Percentiles rank a stretch among this genome's conserved stretches.
Conservation (phyloP, 1,284 basidiomycete species). For the Leucocoprinus gongylophorus region DNA sequence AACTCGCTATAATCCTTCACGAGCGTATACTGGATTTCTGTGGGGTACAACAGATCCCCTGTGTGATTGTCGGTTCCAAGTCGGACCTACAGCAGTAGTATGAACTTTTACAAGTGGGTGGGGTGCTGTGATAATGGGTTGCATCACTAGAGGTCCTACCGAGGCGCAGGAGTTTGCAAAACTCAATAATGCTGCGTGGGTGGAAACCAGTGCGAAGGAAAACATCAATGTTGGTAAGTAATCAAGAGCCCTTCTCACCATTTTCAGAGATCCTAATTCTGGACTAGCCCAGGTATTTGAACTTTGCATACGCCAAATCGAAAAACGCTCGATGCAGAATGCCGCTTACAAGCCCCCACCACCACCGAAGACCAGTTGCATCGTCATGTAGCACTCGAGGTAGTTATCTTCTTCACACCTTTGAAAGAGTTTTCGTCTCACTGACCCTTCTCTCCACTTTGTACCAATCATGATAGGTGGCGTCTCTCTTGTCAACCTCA, state of each 20-base stretch:
- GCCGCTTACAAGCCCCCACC: slow-evolving; percentile 9
- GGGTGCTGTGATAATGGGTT: neutral
- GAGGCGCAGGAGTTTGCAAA: slow-evolving; percentile 77
- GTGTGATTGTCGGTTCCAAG: slow-evolving; percentile 96
- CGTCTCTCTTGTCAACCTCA: neutral
- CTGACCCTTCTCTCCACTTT: neutral
- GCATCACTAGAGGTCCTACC: slow-evolving; percentile 33
- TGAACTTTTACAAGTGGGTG: slow-evolving; percentile 17
- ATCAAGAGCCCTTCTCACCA: slow-evolving; percentile 1
- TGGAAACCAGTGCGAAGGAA: slow-evolving; percentile 85
- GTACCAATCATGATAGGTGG: neutral
- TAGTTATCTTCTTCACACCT: neutral
- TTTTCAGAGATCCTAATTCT: slow-evolving; percentile 6
- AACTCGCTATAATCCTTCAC: slow-evolving; percentile 88
- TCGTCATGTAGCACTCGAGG: slow-evolving; percentile 11
- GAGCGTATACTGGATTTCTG: slow-evolving; percentile 97
- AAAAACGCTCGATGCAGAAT: slow-evolving; percentile 48
- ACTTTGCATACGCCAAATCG: slow-evolving; percentile 79
- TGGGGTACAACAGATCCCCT: slow-evolving; percentile 83
- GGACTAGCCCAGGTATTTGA: slow-evolving; percentile 77
- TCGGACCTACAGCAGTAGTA: slow-evolving; percentile 74
- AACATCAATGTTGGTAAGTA: slow-evolving; percentile 81
- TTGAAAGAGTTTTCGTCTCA: neutral
- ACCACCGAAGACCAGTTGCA: slow-evolving; percentile 9
- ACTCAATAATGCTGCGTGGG: slow-evolving; percentile 67